Conservation (phyloP, 441 rosid genomes). For the Pelargonium cotyledonis region DNA sequence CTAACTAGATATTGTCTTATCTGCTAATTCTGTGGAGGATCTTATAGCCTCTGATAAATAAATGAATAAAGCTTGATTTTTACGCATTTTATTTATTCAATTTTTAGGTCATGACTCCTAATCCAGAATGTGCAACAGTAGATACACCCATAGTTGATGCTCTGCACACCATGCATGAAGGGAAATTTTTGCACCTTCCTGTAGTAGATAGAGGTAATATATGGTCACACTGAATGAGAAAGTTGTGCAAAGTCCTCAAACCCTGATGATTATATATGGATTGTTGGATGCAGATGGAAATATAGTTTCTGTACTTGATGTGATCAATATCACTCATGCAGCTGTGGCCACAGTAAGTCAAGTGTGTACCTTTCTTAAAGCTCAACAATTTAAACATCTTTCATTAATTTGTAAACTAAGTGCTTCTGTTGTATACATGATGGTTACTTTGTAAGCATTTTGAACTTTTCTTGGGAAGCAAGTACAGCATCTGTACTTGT, state of each 20-base stretch:
- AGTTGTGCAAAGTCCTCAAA: not conserved
- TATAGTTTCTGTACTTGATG: slow-evolving; percentile 76
- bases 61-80: not conserved
- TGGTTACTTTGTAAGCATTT: too few species aligned
- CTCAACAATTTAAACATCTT: not conserved
- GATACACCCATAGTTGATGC: slow-evolving; percentile 95
- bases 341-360: slow-evolving; percentile 88
- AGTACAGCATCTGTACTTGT: too few species aligned
- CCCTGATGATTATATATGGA: slow-evolving; percentile 14
- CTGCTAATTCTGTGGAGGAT: not conserved
- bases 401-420: not conserved
- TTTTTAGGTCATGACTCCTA: slow-evolving; percentile 84
- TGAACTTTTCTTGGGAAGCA: too few species aligned
- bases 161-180: slow-evolving; percentile 83
- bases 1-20: not conserved
- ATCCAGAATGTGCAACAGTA: slow-evolving; percentile 83
- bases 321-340: slow-evolving; percentile 78
- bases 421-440: not conserved
- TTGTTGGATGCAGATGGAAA: slow-evolving; percentile 59
- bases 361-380: slow-evolving; percentile 5
- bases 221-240: slow-evolving; percentile 7
- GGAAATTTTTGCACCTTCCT: slow-evolving; percentile 96
- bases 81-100: not conserved
- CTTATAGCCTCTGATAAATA: slow-evolving; percentile 11
- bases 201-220: slow-evolving; percentile 68